Evolutionary conservation across 495 filamentous ascomycete species (phyloP).

Genomic region (Cudoniella acicularis): DNA sequence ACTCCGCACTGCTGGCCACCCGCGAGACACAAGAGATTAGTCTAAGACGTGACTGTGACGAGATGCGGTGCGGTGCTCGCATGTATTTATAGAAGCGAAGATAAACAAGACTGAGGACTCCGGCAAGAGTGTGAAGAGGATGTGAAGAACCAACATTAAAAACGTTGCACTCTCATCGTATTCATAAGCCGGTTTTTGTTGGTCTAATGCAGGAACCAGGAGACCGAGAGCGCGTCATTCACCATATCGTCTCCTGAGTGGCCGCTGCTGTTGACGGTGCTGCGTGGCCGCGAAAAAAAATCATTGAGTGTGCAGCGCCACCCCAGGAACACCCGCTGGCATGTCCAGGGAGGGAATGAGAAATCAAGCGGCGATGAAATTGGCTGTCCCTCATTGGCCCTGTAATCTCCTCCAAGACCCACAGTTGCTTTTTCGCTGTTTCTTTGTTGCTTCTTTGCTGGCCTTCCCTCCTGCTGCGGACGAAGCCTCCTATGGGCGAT

Average conservation of each 20-base stretch:
- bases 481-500: too few species aligned
- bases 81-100: background rate
- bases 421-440: background rate
- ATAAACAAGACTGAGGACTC: background rate
- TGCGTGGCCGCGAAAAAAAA: background rate
- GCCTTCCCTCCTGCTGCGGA: background rate
- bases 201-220: background rate
- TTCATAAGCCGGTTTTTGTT: background rate
- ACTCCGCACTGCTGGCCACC: background rate
- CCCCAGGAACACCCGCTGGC: background rate
- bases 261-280: background rate
- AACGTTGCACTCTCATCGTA: too few species aligned
- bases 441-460: background rate
- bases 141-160: too few species aligned
- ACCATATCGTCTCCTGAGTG: background rate
- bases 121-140: background rate
- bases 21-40: background rate
- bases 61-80: background rate
- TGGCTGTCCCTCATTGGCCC: too few species aligned
- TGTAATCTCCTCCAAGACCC: too few species aligned
- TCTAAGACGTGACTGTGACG: background rate
- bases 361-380: too few species aligned
- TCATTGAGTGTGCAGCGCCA: background rate
- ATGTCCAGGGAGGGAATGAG: too few species aligned
- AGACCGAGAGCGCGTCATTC: background rate